Percentiles rank a stretch among this genome's conserved stretches.
Conservation (phyloP, 306 rosid genomes). For the Cajanus cajan region DNA sequence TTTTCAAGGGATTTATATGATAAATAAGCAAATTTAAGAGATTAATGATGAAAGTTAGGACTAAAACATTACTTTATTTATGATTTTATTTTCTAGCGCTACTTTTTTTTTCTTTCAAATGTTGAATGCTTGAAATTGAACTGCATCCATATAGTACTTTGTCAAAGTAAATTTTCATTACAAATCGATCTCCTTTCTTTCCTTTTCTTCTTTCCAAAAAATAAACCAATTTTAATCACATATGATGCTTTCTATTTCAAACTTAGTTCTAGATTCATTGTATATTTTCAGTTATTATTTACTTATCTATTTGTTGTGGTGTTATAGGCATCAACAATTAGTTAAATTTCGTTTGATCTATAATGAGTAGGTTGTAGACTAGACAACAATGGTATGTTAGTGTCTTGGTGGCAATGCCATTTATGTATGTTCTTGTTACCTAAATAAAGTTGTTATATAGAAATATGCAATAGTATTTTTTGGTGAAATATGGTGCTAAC, state of each 20-base stretch:
- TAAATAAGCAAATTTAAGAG: neutral
- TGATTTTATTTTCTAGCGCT: neutral
- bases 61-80: neutral
- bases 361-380: neutral
- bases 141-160: neutral
- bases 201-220: neutral
- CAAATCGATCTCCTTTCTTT: neutral
- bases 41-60: neutral
- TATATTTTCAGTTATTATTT: neutral
- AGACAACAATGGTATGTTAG: neutral
- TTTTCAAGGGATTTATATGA: neutral
- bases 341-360: neutral
- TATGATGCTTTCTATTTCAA: neutral
- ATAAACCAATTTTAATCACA: neutral
- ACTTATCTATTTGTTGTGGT: neutral
- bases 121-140: neutral
- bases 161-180: constrained; percentile 2
- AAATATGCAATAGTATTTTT: neutral
- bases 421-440: neutral
- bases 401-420: neutral
- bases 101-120: neutral
- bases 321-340: neutral
- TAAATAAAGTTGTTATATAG: neutral
- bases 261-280: neutral
- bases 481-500: neutral